Conservation (phyloP, 2,329 filamentous ascomycete genomes). For the Stylonectria norvegica region DNA sequence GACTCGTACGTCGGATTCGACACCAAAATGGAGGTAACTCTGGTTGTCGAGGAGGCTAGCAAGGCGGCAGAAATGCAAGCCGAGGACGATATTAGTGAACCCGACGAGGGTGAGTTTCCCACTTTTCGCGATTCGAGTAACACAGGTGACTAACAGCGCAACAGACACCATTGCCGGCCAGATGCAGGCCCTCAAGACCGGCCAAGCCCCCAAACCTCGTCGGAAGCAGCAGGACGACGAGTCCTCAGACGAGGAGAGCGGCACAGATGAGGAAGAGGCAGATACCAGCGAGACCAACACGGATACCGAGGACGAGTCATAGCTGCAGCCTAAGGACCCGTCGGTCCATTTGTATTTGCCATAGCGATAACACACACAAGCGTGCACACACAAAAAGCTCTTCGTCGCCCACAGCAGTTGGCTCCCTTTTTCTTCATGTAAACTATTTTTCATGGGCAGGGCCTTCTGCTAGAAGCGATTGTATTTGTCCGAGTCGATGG, state of each 20-base stretch:
- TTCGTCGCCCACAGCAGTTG: too few species aligned
- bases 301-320: slow-evolving; percentile 62
- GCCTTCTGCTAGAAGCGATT: too few species aligned
- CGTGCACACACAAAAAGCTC: background rate
- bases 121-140: background rate
- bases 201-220: slow-evolving; percentile 56
- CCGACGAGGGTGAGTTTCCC: slow-evolving; percentile 78
- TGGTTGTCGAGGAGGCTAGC: slow-evolving; percentile 83
- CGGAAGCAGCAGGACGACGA: slow-evolving; percentile 52
- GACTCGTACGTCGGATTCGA: slow-evolving; percentile 96
- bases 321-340: slow-evolving; percentile 9
- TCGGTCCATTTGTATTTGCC: background rate
- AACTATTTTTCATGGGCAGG: too few species aligned
- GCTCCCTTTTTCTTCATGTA: slow-evolving; percentile 4
- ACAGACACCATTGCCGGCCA: slow-evolving; percentile 85
- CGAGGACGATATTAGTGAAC: slow-evolving; percentile 95
- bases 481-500: slow-evolving; percentile 7
- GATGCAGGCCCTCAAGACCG: slow-evolving; percentile 82
- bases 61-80: slow-evolving; percentile 77
- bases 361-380: background rate
- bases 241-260: slow-evolving; percentile 76
- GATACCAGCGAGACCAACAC: slow-evolving; percentile 68
- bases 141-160: slow-evolving; percentile 22
- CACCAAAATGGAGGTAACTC: slow-evolving; percentile 82
- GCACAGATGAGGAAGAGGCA: slow-evolving; percentile 66